These are phyloP conservation scores for Mortierella sp. DNA, from an alignment of 371 early-diverging fungal species.

Conservation along the genomic window DNA sequence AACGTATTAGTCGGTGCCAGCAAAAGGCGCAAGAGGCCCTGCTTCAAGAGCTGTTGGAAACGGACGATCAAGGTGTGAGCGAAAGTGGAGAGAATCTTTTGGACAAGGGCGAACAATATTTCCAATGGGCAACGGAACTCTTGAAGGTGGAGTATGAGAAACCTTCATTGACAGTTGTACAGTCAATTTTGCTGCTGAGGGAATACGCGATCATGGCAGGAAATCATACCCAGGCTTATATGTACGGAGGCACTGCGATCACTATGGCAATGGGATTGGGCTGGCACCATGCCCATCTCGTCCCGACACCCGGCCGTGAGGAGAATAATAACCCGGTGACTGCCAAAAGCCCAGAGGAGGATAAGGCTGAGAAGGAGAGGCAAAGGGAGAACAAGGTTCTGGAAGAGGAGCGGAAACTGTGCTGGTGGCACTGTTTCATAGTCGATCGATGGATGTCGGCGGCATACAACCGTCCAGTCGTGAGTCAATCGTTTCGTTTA, in stretches of 20 bases:
- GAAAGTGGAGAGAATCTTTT: slow-evolving; percentile 17
- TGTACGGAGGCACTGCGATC: slow-evolving; percentile 49
- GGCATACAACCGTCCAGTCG: slow-evolving; percentile 35
- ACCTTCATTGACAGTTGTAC: slow-evolving; percentile 38
- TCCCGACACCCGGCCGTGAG: slow-evolving; percentile 7
- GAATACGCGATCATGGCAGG: slow-evolving; percentile 55
- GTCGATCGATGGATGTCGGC: slow-evolving; percentile 54
- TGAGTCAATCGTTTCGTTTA: too few relatives aligned
- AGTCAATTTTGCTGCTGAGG: slow-evolving; percentile 38
- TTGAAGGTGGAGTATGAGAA: slow-evolving; percentile 38
- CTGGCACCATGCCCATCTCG: slow-evolving; percentile 36
- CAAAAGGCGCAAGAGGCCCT: slow-evolving; percentile 16
- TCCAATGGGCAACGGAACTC: slow-evolving; percentile 48
- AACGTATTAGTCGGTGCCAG: background rate
- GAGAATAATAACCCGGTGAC: background rate
- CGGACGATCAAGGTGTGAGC: slow-evolving; percentile 23
- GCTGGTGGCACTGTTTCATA: slow-evolving; percentile 55
- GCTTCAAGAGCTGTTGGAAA: slow-evolving; percentile 35
- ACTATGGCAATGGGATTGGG: slow-evolving; percentile 54
- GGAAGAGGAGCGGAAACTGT: slow-evolving; percentile 44
- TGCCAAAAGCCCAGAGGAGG: background rate
- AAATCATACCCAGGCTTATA: slow-evolving; percentile 43
- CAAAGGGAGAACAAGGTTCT: slow-evolving; percentile 12
- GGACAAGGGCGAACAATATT: slow-evolving; percentile 50
- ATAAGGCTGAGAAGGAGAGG: slow-evolving; percentile 3